phyloP scores from a whole-genome alignment of 2,329 filamentous ascomycete genomes.

The Exophiala dermatitidis region DNA sequence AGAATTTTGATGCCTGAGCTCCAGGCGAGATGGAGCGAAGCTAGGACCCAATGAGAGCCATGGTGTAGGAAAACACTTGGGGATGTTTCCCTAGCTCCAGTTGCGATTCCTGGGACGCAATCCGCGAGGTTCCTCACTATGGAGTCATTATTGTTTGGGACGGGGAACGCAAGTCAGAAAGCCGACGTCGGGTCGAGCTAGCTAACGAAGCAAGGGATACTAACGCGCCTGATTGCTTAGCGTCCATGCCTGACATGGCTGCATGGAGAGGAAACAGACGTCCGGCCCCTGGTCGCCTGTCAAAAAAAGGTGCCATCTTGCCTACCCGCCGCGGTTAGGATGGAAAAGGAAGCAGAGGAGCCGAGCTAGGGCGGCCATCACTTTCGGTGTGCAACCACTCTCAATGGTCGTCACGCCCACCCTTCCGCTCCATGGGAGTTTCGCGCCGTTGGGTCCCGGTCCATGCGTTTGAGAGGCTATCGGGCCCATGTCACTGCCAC shows the following conservation, averaged over 20 bases:
- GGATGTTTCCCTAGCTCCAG: neutral
- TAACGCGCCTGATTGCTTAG: constrained; percentile 4
- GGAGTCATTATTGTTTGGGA: neutral
- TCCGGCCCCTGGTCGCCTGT: constrained; percentile 15
- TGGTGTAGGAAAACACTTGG: constrained; percentile 7
- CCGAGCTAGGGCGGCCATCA: neutral
- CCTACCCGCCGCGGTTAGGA: neutral
- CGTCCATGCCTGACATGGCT: constrained; percentile 20
- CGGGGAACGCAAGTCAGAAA: constrained; percentile 5
- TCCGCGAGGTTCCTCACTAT: neutral
- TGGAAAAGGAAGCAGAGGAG: neutral
- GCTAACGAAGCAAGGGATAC: neutral
- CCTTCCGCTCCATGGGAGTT: constrained; percentile 1
- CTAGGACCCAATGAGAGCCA: constrained; percentile 14
- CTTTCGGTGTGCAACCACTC: neutral
- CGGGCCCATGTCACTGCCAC: neutral
- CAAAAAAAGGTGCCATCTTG: constrained; percentile 1
- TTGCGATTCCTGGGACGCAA: neutral
- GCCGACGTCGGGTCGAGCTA: constrained; percentile 17
- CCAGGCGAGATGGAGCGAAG: constrained; percentile 15
- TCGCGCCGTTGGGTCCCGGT: neutral
- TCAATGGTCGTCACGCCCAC: neutral
- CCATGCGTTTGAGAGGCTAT: neutral
- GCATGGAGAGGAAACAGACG: constrained; percentile 7
- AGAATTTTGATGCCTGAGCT: constrained; percentile 19